Base-by-base conservation (phyloP, 305 asterid species). In the Fraxinus latifolia region DNA sequence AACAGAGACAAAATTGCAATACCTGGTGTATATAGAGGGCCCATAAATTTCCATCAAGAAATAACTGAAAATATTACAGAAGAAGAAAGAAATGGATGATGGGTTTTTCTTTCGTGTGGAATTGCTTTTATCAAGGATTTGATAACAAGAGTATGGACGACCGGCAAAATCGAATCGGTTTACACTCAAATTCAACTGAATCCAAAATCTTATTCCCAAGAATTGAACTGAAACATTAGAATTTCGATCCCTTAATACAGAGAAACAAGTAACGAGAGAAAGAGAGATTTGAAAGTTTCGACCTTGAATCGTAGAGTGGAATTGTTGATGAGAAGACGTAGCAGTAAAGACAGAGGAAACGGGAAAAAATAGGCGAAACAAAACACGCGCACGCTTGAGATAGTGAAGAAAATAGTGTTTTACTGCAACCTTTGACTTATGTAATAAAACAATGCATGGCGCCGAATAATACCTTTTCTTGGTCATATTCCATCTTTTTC, bases 1-100 rank as follows among this genome's bases (percentile, higher is more conserved):
- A 83, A 81, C 44, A 42, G 25, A 74, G 76, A 77, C 86, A 86
- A 85, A 82, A 83, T 33, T 80, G 67, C 67, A 74, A 34, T 88
- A 90, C 95, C 94, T 90, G 84, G 67, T 82, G 81, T 14, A 82
- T 12, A 70, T 84, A 83, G 88, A 84, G 87, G 86, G 87, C 81
- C 81, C 65, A 82, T 15, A 68, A 70, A 75, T 60, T 84, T 85
- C 90, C 94, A 92, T 90, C 79, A 36, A 84, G 74, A 62, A 67
- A 74, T 80, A 77, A 71, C 42, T 5, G 60, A 70, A 74, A 58
- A 53, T 29, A 70, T 1, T 14, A 71, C 78, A 67, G 77, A 23
- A 25, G 31, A 67, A 70, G 2, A n/a, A 42, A 79, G 33, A 72
- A 15, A 12, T 53, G 55, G 71, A 84, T 78, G 85, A 81, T 78